Conservation (phyloP, 139 green algal genomes). For the Haematococcus sp. region DNA sequence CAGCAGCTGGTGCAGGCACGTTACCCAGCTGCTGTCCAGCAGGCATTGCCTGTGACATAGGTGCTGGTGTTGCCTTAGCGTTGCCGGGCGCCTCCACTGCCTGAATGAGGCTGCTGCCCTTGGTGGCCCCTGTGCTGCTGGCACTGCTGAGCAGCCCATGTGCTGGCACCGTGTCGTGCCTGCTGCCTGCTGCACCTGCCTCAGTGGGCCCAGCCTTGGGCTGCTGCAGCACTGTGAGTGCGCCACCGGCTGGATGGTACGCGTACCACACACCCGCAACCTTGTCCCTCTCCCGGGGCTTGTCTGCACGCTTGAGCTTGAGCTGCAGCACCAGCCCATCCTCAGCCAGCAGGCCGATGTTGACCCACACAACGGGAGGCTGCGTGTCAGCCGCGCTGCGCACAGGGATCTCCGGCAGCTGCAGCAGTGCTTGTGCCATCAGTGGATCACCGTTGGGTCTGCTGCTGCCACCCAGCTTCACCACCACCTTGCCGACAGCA, state of each 20-base stretch:
- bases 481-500: slow-evolving; percentile 21
- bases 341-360: slow-evolving; percentile 52
- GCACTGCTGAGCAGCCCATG: too few species aligned
- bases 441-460: not conserved
- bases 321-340: slow-evolving; percentile 58
- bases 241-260: slow-evolving; percentile 63
- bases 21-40: too few species aligned
- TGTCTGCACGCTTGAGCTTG: slow-evolving; percentile 50
- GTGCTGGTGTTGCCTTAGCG: too few species aligned
- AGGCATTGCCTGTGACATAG: too few species aligned
- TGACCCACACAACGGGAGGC: slow-evolving; percentile 54
- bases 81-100: too few species aligned
- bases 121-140: too few species aligned
- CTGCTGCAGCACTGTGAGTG: slow-evolving; percentile 41
- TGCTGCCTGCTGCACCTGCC: too few species aligned
- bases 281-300: slow-evolving; percentile 46
- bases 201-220: too few species aligned
- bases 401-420: slow-evolving; percentile 47
- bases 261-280: slow-evolving; percentile 57
- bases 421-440: slow-evolving; percentile 45
- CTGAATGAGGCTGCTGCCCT: too few species aligned
- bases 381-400: slow-evolving; percentile 17
- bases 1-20: too few species aligned
- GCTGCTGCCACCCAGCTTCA: slow-evolving; percentile 1
- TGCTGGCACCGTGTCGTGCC: too few species aligned